phyloP scores from a whole-genome alignment of 2,329 filamentous ascomycete species.

The Xenosphaeropsis pyriputrescens region DNA sequence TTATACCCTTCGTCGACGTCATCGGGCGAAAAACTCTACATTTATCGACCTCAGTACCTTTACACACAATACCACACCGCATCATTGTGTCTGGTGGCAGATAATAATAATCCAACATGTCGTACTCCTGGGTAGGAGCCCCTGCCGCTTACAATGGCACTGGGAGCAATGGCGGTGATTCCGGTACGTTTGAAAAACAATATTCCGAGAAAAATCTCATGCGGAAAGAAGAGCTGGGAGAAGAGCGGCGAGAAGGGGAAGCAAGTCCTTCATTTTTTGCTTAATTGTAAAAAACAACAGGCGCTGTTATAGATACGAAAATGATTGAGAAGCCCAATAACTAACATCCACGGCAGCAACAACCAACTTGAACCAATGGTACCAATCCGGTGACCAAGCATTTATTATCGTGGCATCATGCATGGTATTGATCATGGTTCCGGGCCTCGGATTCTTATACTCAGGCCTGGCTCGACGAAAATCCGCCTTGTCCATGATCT shows the following conservation, averaged over 20 bases:
- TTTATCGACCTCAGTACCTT: too few relatives aligned
- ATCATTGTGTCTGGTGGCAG: too few relatives aligned
- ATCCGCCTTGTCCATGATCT: constrained; percentile 92
- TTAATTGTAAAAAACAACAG: too few relatives aligned
- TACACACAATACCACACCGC: too few relatives aligned
- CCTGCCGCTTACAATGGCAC: constrained; percentile 50
- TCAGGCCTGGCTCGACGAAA: constrained; percentile 95
- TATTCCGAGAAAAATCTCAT: too few relatives aligned
- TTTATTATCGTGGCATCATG: constrained; percentile 82
- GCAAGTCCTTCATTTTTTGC: too few relatives aligned
- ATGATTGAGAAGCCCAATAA: background rate
- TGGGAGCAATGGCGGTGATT: constrained; percentile 19
- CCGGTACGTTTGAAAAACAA: constrained; percentile 11
- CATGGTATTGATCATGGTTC: constrained; percentile 94
- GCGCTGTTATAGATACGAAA: too few relatives aligned
- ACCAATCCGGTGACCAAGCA: constrained; percentile 77
- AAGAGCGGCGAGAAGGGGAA: too few relatives aligned
- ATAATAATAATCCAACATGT: background rate
- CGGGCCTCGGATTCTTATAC: constrained; percentile 93
- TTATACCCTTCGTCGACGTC: too few relatives aligned
- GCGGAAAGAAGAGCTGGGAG: too few relatives aligned
- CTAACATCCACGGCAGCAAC: constrained; percentile 34
- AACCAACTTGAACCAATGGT: constrained; percentile 95
- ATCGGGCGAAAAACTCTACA: too few relatives aligned
- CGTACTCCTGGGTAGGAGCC: constrained; percentile 40